These are phyloP conservation scores for Candida sp. DNA, from an alignment of 1,139 yeast species.

Conservation along the genomic window DNA sequence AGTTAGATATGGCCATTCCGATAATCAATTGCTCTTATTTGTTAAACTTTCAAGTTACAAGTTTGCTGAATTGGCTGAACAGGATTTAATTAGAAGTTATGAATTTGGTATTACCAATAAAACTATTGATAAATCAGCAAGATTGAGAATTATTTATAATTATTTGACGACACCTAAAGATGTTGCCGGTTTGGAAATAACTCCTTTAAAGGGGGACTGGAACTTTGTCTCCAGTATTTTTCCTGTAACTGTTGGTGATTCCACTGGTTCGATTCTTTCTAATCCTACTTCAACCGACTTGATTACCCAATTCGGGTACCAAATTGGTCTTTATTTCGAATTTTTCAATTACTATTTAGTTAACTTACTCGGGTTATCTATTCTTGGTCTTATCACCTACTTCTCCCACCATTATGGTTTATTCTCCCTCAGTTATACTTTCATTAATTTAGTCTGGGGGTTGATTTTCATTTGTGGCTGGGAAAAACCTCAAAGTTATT, in stretches of 20 bases:
- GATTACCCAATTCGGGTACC: conserved; percentile 49
- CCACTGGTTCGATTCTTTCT: no score
- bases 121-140: conserved; percentile 43
- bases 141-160: conserved; percentile 52
- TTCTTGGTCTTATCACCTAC: conserved; percentile 57
- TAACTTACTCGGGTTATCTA: conserved; percentile 51
- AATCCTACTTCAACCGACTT: conserved; percentile 28
- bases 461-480: conserved; percentile 52
- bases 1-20: conserved; percentile 47
- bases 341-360: conserved; percentile 61
- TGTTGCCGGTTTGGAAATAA: conserved; percentile 57
- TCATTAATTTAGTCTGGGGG: conserved; percentile 61
- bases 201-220: conserved; percentile 42
- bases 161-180: conserved; percentile 41
- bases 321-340: conserved; percentile 75
- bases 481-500: conserved; percentile 51
- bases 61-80: conserved; percentile 33
- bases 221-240: conserved; percentile 50
- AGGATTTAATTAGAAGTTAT: conserved; percentile 31
- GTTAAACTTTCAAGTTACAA: conserved; percentile 41
- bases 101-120: conserved; percentile 41
- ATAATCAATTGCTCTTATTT: conserved; percentile 39
- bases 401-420: conserved; percentile 39
- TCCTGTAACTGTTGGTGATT: conserved; percentile 37
- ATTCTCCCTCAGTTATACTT: conserved; percentile 58